A percentile compares a stretch with the other conserved stretches of the same genome.
phyloP scores from a whole-genome alignment of 1,139 yeast species.

The Candida albicans region DNA sequence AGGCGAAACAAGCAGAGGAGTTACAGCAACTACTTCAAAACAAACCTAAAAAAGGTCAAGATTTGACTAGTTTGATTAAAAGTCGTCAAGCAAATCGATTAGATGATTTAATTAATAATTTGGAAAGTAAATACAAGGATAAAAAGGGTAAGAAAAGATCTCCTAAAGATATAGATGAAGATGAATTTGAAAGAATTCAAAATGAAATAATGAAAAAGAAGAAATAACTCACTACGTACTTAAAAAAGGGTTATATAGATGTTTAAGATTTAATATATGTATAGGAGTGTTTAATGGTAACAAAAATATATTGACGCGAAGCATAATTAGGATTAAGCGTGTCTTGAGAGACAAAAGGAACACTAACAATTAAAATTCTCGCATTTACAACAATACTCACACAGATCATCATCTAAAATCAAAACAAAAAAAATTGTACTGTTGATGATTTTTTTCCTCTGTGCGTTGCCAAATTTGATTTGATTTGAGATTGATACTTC shows the following conservation, averaged over 20 bases:
- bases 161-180: constrained; percentile 32
- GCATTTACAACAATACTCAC: too few species aligned
- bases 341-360: too few species aligned
- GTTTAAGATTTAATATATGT: neutral
- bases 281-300: neutral
- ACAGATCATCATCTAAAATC: too few species aligned
- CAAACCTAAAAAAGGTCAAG: constrained; percentile 38
- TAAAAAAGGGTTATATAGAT: neutral
- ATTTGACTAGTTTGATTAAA: constrained; percentile 53
- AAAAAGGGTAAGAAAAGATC: constrained; percentile 38
- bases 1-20: constrained; percentile 69
- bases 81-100: constrained; percentile 42
- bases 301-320: neutral
- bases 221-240: constrained; percentile 5
- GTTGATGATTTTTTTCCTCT: too few species aligned
- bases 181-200: constrained; percentile 33
- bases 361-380: too few species aligned
- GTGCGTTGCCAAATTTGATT: too few species aligned
- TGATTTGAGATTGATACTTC: too few species aligned
- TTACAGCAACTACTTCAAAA: constrained; percentile 51
- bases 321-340: too few species aligned
- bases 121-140: constrained; percentile 57
- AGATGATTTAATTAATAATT: constrained; percentile 47
- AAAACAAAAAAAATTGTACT: too few species aligned
- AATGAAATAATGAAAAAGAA: constrained; percentile 18